Conservation (phyloP, 1,284 basidiomycete species). For the Rhizoctonia solani region DNA sequence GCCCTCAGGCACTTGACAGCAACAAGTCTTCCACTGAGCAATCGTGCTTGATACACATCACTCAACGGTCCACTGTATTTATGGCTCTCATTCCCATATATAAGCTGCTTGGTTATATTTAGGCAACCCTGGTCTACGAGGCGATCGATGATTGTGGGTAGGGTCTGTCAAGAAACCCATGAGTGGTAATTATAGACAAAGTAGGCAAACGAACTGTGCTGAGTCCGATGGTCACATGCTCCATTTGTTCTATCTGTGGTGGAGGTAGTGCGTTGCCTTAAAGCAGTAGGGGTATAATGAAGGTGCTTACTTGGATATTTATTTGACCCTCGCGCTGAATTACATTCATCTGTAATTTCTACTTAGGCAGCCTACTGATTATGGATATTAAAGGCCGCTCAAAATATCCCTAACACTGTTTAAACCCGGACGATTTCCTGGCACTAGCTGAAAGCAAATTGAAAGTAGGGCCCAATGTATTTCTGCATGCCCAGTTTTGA, state of each 20-base stretch:
- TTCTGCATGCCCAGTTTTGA: conserved; percentile 5
- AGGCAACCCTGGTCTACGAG: conserved; percentile 11
- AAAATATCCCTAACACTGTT: conserved; percentile 14
- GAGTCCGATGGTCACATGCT: background rate
- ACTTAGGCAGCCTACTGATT: too few species aligned
- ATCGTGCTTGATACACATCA: conserved; percentile 16
- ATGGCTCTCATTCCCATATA: background rate
- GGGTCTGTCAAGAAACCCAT: background rate
- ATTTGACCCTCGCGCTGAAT: conserved; percentile 18
- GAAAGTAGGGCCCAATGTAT: conserved; percentile 12
- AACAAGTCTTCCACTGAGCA: background rate
- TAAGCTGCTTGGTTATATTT: background rate
- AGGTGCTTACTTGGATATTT: background rate
- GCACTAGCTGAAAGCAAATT: too few species aligned
- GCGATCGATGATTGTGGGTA: conserved; percentile 5
- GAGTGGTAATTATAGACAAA: background rate
- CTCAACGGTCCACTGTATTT: background rate
- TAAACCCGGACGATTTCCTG: background rate
- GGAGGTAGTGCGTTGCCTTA: background rate
- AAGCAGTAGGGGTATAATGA: background rate
- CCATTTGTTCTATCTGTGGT: background rate
- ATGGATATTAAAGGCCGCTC: background rate
- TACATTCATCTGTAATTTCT: conserved; percentile 1
- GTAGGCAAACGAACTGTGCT: conserved; percentile 4
- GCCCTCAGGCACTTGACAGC: conserved; percentile 23